phyloP scores from a whole-genome alignment of 768 basidiomycete genomes.

The Sporobolomyces pararoseus region DNA sequence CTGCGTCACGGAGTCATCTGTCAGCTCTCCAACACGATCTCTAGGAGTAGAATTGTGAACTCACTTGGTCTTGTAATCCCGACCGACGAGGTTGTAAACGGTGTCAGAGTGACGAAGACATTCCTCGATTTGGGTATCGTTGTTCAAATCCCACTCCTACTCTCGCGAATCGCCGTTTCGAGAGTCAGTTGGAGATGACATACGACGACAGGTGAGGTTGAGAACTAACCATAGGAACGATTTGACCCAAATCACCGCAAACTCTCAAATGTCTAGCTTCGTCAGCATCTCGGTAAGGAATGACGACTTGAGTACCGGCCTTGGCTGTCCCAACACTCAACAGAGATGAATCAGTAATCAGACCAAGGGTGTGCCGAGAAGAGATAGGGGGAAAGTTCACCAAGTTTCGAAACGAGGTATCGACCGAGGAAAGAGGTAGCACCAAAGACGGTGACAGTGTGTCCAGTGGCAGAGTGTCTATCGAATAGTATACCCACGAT shows the following conservation, averaged over 20 bases:
- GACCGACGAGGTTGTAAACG: slow-evolving; percentile 91
- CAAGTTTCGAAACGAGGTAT: slow-evolving; percentile 89
- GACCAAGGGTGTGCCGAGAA: too few relatives aligned
- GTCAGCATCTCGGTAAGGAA: slow-evolving; percentile 93
- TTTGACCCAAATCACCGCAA: slow-evolving; percentile 94
- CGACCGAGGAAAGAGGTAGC: slow-evolving; percentile 91
- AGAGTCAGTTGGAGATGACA: neutral
- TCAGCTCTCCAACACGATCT: neutral
- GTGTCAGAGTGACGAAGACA: slow-evolving; percentile 91
- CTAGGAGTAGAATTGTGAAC: slow-evolving; percentile 7
- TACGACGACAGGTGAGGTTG: neutral
- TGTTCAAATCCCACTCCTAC: slow-evolving; percentile 93
- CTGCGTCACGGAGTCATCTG: slow-evolving; percentile 51
- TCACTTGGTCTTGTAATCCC: slow-evolving; percentile 93
- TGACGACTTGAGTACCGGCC: slow-evolving; percentile 84
- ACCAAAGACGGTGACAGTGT: slow-evolving; percentile 93
- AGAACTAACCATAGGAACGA: slow-evolving; percentile 75
- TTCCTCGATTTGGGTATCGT: slow-evolving; percentile 85
- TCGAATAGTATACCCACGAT: neutral
- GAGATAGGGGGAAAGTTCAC: slow-evolving; percentile 53
- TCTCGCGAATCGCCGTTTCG: too few relatives aligned
- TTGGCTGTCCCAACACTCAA: slow-evolving; percentile 60
- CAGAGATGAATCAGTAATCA: too few relatives aligned
- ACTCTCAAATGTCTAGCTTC: slow-evolving; percentile 82
- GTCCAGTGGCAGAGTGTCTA: slow-evolving; percentile 57